A percentile compares a stretch with the other conserved stretches of the same genome.
These are phyloP conservation scores for Opeltia flavorubescens DNA, from an alignment of 495 filamentous ascomycete species.

Conservation along the genomic window DNA sequence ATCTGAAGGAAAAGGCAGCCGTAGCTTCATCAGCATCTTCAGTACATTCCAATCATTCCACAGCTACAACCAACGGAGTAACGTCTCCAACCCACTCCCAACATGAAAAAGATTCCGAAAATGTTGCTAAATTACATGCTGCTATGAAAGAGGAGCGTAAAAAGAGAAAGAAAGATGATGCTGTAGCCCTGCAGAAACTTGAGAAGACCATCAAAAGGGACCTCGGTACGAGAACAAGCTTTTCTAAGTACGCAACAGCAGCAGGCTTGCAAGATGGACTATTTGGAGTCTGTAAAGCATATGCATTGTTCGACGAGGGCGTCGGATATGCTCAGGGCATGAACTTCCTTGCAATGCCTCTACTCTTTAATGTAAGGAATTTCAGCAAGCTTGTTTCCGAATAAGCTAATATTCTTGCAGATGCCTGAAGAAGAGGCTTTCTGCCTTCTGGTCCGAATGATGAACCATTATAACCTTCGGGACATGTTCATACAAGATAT, in stretches of 20 bases:
- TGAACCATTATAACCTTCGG: slow-evolving; percentile 91
- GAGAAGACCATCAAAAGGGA: slow-evolving; percentile 87
- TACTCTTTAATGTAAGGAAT: slow-evolving; percentile 75
- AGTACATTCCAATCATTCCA: slow-evolving; percentile 65
- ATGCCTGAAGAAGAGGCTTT: slow-evolving; percentile 98
- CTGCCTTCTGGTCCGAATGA: slow-evolving; percentile 77
- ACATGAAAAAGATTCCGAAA: slow-evolving; percentile 47
- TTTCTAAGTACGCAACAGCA: slow-evolving; percentile 79
- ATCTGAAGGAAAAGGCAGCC: slow-evolving; percentile 46
- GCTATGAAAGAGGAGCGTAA: slow-evolving; percentile 49
- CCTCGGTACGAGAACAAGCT: slow-evolving; percentile 84
- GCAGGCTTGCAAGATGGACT: slow-evolving; percentile 87
- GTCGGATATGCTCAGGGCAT: slow-evolving; percentile 98
- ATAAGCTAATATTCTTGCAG: slow-evolving; percentile 24
- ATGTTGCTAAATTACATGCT: slow-evolving; percentile 49
- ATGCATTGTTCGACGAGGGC: slow-evolving; percentile 84
- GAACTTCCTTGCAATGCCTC: slow-evolving; percentile 97
- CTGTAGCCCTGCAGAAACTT: slow-evolving; percentile 55
- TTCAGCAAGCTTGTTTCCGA: neutral
- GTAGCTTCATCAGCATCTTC: slow-evolving; percentile 64
- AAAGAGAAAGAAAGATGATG: slow-evolving; percentile 64
- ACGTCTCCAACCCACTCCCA: slow-evolving; percentile 41
- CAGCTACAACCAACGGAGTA: slow-evolving; percentile 40
- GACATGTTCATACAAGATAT: slow-evolving; percentile 94
- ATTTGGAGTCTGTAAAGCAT: slow-evolving; percentile 93